Conservation (phyloP, 192 early-diverging fungal species). For the Piromyces finnis region DNA sequence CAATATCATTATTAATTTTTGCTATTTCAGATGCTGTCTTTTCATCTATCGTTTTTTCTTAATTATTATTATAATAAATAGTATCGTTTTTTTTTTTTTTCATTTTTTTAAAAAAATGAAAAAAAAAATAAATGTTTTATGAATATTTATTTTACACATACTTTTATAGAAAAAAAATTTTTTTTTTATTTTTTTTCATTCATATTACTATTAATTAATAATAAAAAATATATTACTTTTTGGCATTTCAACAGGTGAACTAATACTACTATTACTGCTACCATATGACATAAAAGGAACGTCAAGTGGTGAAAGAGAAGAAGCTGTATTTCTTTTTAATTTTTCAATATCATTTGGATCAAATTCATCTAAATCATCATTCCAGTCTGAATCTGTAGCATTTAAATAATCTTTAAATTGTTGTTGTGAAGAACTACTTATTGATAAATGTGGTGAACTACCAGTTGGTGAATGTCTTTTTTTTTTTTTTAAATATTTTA, state of each 20-base stretch:
- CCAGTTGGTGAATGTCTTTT: neutral
- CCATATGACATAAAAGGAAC: neutral
- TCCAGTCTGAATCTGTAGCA: neutral
- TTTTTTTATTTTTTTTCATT: too few species aligned
- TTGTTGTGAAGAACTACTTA: neutral
- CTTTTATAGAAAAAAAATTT: too few species aligned
- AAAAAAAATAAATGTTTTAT: too few species aligned
- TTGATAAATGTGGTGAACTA: neutral
- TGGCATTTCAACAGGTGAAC: neutral
- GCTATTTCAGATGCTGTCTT: neutral
- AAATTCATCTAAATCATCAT: neutral
- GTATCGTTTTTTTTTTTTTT: too few species aligned
- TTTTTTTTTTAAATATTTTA: neutral
- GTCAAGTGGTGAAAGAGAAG: neutral
- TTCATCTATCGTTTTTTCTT: neutral
- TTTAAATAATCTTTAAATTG: neutral
- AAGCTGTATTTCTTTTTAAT: neutral
- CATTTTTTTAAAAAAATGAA: too few species aligned
- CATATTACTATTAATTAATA: too few species aligned
- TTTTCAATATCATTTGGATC: neutral
- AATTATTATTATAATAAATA: too few species aligned
- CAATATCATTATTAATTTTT: conserved; percentile 22
- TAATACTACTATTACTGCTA: neutral
- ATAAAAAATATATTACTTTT: too few species aligned
- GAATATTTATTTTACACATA: too few species aligned